Evolutionary conservation across 1,139 yeast genomes (phyloP), one percentile per base, ranked within the genome.

Genomic region (Suhomyces choctaworum): DNA sequence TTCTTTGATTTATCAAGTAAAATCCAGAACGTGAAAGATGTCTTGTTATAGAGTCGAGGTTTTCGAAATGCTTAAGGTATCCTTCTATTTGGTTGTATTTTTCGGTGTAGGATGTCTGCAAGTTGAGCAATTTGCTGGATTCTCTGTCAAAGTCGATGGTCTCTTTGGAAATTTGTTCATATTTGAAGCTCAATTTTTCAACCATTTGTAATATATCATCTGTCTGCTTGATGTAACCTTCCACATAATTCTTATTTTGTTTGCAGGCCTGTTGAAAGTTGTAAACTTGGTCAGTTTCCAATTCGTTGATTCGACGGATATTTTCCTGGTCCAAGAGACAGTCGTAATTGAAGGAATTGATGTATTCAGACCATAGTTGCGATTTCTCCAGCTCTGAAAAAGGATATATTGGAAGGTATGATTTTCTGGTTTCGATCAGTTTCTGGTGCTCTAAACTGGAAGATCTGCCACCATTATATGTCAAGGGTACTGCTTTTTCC

Each of bases 21-120:
- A 82, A 76, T 2, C 87, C 87, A 2, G 68, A 56, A 16, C 78
- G 76, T 43, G 89, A 83, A 42, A 92, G 68, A 29, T 72, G 71
- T 41, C 80, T 73, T 15, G 87, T 82, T 20, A 88, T 81, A 4
- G 73, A 66, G 36, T 88, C 95, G 39, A 90, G 64, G 17, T 76
- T 70, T 42, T 84, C 89, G 53, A 87, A 89, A 37, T 80, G 70
- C 27, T 66, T 61, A 40, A 90, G 68, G 36, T 80, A 73, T 1
- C 52, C 44, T 23, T 76, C 72, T 15, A 90, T 65, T 5, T 78
- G 76, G 2, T 61, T 58, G 39, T 80, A 64, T 15, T 69, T 65
- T 3, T 59, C 60, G 1, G 63, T 58, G 40, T 80, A 64, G 9
- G 69, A 64, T 3, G 58, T 59, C 43, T 80, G 79, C 34, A 78